Evolutionary conservation across 139 green algal species (phyloP).

Genomic region (Desmodesmus armatus): DNA sequence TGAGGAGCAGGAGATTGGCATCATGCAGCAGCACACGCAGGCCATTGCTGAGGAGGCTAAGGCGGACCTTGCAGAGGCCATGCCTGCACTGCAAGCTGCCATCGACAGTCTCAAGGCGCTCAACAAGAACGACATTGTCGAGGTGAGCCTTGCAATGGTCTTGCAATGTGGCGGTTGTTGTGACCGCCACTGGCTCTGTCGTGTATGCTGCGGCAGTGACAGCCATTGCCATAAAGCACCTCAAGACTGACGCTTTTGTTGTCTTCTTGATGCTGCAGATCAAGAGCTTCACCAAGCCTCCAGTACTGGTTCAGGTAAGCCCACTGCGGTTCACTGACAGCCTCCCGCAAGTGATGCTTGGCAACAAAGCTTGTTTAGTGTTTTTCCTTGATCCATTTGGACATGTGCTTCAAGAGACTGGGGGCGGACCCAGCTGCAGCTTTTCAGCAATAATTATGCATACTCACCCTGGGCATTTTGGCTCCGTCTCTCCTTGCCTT

Average conservation of each 20-base stretch:
- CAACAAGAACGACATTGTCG: conserved; percentile 76
- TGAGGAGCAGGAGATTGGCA: conserved; percentile 83
- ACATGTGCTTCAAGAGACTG: neutral
- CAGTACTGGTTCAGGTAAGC: conserved; percentile 78
- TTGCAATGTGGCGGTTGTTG: no score
- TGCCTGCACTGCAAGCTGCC: conserved; percentile 84
- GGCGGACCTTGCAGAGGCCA: conserved; percentile 84
- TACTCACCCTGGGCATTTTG: conserved; percentile 49
- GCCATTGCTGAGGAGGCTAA: conserved; percentile 84
- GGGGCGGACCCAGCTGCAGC: no score
- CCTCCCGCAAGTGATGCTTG: no score
- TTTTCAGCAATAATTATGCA: neutral
- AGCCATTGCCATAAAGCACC: no score
- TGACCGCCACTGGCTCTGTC: no score
- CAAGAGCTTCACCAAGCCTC: conserved; percentile 90
- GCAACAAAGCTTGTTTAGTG: no score
- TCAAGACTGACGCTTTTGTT: conserved; percentile 81
- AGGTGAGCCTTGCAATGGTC: no score
- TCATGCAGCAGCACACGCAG: conserved; percentile 70
- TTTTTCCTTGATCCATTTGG: no score
- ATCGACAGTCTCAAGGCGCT: conserved; percentile 82
- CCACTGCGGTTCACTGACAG: no score
- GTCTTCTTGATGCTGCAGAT: no score
- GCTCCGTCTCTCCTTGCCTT: no score
- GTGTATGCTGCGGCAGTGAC: no score